phyloP scores from a whole-genome alignment of 148 eudicot genomes.

The Limonium bicolor region DNA sequence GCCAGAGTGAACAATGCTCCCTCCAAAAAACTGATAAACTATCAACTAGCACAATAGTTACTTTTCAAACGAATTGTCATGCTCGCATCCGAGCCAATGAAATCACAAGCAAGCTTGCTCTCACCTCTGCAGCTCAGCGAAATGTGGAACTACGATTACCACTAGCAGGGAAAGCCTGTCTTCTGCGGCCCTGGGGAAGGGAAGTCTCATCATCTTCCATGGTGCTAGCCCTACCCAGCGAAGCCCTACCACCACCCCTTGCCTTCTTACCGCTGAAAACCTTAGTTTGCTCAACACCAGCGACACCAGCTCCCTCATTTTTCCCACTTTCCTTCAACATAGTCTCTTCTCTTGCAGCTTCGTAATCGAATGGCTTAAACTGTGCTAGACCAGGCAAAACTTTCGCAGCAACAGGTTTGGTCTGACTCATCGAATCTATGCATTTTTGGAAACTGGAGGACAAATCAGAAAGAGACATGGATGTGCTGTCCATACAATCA shows the following conservation, averaged over 20 bases:
- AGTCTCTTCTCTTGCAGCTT: conserved; percentile 46
- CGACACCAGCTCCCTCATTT: neutral
- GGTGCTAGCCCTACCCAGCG: conserved; percentile 10
- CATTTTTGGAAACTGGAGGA: conserved; percentile 74
- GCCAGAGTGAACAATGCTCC: no score
- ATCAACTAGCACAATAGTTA: no score
- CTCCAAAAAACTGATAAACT: no score
- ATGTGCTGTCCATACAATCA: conserved; percentile 31
- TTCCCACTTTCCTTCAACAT: conserved; percentile 24
- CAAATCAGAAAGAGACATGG: conserved; percentile 54
- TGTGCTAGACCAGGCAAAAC: conserved; percentile 59
- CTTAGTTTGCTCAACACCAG: neutral
- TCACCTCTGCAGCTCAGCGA: no score
- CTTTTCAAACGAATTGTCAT: no score
- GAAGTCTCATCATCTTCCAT: conserved; percentile 20
- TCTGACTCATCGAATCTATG: conserved; percentile 24
- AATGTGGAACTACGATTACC: conserved; percentile 91
- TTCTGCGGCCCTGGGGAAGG: conserved; percentile 62
- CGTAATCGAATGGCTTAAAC: conserved; percentile 75
- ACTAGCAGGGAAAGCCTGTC: conserved; percentile 85
- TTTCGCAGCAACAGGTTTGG: conserved; percentile 12
- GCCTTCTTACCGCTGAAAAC: conserved; percentile 1
- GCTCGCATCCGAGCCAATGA: no score
- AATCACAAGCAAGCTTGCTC: no score
- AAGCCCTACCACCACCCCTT: conserved; percentile 20